Evolutionary conservation across 164 flowering plant species (phyloP), one percentile per base, ranked within the genome.

Genomic region (Annona squamosa): DNA sequence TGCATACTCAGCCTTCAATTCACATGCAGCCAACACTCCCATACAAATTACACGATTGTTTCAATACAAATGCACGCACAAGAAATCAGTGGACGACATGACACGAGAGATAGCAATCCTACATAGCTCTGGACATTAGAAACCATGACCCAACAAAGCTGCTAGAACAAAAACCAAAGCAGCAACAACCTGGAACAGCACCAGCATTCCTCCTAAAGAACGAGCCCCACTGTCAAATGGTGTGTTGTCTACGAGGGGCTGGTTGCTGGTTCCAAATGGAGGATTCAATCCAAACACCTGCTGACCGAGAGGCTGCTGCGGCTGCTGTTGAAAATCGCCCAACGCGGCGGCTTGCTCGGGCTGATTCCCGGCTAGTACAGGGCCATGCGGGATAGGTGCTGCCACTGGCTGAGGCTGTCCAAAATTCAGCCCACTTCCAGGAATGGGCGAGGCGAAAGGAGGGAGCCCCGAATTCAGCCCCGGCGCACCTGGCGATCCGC

Each of bases 401-500:
- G 13, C 45, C 2, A 48, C 62, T 56, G 12, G 65, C 73, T 1
- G 67, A 45, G 79, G 74, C 73, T 84, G 84, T 52, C 81, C 82
- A 48, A 81, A 81, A 10, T 77, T 75, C 26, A 37, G 71, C 13
- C 59, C 56, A 18, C 44, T 10, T 3, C 78, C 78, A 46, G 76
- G 65, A 46, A 79, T 71, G 65, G 86, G 84, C 3, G 71, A 47
- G 43, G 80, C 82, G 71, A 80, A 84, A 17, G 86, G 84, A 57
- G 86, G 82, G 26, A 65, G 62, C n/a, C 74, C 83, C 37, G 81
- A 67, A 46, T 46, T 7, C 70, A 77, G 44, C 4, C 82, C 84
- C 0, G 86, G 86, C 41, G 80, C 52, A 4, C 84, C 86, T 3
- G 82, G 46, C 0, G 86, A 80, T 10, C 86, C 84, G 47, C 86